A percentile compares a stretch with the other conserved stretches of the same genome.
These are phyloP conservation scores for Casuarina equisetifolia DNA, from an alignment of 306 rosid genomes.

Conservation along the genomic window DNA sequence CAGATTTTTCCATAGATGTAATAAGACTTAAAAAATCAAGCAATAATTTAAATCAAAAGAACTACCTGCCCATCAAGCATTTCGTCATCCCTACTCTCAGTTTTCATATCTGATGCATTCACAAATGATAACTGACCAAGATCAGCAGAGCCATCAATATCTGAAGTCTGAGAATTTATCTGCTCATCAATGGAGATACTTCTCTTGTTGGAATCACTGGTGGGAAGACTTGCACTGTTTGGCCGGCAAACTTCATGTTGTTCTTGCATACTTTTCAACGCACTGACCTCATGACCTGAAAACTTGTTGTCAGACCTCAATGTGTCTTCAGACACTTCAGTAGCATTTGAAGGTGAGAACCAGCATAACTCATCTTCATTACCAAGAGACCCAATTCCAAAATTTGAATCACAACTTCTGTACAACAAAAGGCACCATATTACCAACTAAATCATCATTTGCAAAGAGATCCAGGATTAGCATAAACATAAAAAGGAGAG, in stretches of 20 bases:
- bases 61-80: conserved; percentile 55
- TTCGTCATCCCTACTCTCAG: conserved; percentile 32
- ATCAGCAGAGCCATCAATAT: conserved; percentile 31
- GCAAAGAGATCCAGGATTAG: conserved; percentile 8
- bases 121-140: conserved; percentile 38
- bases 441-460: neutral
- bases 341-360: conserved; percentile 60
- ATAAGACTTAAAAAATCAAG: neutral
- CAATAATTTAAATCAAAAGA: neutral
- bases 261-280: conserved; percentile 43
- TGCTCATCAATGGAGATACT: conserved; percentile 28
- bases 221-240: conserved; percentile 30
- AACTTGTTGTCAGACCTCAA: conserved; percentile 54
- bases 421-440: conserved; percentile 18
- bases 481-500: conserved; percentile 10
- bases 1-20: neutral
- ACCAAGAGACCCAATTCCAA: conserved; percentile 59
- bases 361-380: conserved; percentile 70
- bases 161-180: conserved; percentile 31
- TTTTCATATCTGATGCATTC: conserved; percentile 36
- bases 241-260: conserved; percentile 37
- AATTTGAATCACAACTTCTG: conserved; percentile 77
- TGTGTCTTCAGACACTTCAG: conserved; percentile 57
- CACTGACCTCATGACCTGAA: conserved; percentile 50
- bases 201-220: conserved; percentile 34